Evolutionary conservation across 1,139 yeast species (phyloP), one percentile per base, ranked within the genome.

Genomic region (Pichia sp.): DNA sequence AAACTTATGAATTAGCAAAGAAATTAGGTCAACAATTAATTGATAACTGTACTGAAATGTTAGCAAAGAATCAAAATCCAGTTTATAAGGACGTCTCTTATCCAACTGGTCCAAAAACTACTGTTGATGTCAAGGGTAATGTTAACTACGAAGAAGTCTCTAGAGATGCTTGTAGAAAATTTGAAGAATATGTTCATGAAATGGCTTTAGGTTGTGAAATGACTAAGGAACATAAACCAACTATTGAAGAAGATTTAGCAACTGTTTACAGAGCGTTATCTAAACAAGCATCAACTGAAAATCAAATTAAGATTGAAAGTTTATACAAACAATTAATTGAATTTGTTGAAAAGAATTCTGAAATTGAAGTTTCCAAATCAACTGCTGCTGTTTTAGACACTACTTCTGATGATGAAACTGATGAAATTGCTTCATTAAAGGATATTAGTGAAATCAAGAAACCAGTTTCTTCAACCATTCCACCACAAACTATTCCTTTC

Each of bases 121-220:
- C 79, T 47, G 84, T 92, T 59, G 95, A 87, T 63, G 78, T 81
- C 56, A 88, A 85, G 73, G 98, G 98, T 71, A 86, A 82, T 66
- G 78, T 92, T 63, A 75, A 75, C 52, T 92, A 88, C 70, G 75
- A 80, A 56, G 98, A 92, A 73, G 83, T 78, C 54, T 83, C 88
- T 66, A 86, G 96, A 69, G 88, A 92, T 43, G 78, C 92, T 52
- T 95, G 90, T 56, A 83, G 97, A 72, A 92, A 92, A 68, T 79
- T 92, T 57, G 97, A 94, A 71, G 95, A 90, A 67, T 92, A 92
- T 65, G 97, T 92, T 58, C 79, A 82, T 65, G 96, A 88, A 69
- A 90, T 92, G 97, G 96, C 97, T 48, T 83, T 81, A 64, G 98
- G 98, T 71, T 92, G 96, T 61, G 81, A 81, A 58, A 72, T 87